Percentiles rank a stretch among this genome's conserved stretches.
Evolutionary conservation across 768 basidiomycete genomes (phyloP).

Genomic region (Leucosporidium creatinivorum): DNA sequence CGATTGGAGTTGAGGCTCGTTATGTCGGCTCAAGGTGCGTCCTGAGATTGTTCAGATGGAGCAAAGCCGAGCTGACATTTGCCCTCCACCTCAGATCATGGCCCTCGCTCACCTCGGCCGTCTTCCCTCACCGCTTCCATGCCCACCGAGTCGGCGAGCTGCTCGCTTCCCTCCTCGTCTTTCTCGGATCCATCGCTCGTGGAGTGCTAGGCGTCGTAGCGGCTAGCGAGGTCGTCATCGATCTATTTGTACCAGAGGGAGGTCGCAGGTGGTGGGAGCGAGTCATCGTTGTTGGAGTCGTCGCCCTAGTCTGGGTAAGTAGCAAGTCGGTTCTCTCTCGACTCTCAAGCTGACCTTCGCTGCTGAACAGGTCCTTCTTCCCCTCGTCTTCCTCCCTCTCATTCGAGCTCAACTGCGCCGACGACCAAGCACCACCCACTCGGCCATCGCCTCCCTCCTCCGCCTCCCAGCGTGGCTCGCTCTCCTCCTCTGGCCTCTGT

Average conservation of each 20-base stretch:
- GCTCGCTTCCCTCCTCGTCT: conserved; percentile 23
- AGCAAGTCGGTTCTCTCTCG: background rate
- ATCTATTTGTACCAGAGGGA: conserved; percentile 15
- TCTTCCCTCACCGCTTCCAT: conserved; percentile 33
- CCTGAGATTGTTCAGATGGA: background rate
- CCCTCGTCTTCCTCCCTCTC: conserved; percentile 13
- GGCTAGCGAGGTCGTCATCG: conserved; percentile 20
- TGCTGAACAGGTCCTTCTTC: conserved; percentile 16
- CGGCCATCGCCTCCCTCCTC: conserved; percentile 8
- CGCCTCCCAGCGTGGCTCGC: conserved; percentile 11
- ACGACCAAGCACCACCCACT: conserved; percentile 8
- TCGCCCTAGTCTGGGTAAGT: conserved; percentile 20
- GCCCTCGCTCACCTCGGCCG: conserved; percentile 31
- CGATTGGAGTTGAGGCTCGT: conserved; percentile 30
- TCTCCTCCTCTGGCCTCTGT: conserved; percentile 30
- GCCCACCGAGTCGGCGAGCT: conserved; percentile 31
- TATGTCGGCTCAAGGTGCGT: conserved; percentile 35
- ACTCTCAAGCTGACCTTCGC: background rate
- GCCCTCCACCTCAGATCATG: conserved; percentile 8
- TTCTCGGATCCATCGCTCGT: conserved; percentile 20
- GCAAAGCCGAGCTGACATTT: background rate
- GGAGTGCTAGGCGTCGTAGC: conserved; percentile 24
- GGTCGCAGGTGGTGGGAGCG: conserved; percentile 12
- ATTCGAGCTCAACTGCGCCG: conserved; percentile 3
- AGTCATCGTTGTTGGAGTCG: background rate